These are phyloP conservation scores for Sicyos baderoa DNA, from an alignment of 306 rosid genomes.

Conservation along the genomic window DNA sequence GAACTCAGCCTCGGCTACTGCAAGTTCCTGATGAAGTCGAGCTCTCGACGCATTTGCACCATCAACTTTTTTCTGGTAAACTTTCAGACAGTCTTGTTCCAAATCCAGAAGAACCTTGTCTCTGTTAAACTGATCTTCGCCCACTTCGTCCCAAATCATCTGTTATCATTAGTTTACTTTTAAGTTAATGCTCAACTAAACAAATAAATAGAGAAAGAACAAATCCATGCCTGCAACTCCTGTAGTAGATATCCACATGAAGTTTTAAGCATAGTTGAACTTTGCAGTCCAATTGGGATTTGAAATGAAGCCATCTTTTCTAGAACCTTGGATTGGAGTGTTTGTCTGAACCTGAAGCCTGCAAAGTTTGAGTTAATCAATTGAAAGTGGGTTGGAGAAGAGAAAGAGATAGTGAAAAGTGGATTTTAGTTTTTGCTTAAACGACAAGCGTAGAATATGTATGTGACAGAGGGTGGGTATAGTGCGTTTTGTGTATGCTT, in stretches of 20 bases:
- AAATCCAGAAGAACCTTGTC: conserved; percentile 79
- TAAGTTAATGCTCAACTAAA: background rate
- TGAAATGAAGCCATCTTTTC: conserved; percentile 58
- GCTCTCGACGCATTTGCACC: conserved; percentile 75
- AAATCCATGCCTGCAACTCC: conserved; percentile 75
- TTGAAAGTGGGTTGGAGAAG: conserved; percentile 26
- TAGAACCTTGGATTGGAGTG: background rate
- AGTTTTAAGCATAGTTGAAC: conserved; percentile 62
- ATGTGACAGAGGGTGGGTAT: conserved; percentile 40
- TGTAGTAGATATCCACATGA: conserved; percentile 84
- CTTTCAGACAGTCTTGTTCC: conserved; percentile 84
- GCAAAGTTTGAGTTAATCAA: conserved; percentile 28
- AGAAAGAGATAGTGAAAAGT: conserved; percentile 25
- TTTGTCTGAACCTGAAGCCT: conserved; percentile 19
- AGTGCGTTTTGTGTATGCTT: conserved; percentile 37
- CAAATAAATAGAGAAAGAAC: conserved; percentile 10
- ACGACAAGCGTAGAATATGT: conserved; percentile 52
- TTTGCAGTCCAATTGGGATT: conserved; percentile 62
- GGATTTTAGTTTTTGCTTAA: conserved; percentile 68
- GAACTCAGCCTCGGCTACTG: conserved; percentile 88
- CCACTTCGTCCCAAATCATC: conserved; percentile 98
- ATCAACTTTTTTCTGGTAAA: conserved; percentile 76
- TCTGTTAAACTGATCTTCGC: conserved; percentile 78
- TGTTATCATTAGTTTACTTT: conserved; percentile 27
- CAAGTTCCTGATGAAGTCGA: conserved; percentile 88